phyloP scores from a whole-genome alignment of 192 early-diverging fungal species.

The Linnemannia exigua region DNA sequence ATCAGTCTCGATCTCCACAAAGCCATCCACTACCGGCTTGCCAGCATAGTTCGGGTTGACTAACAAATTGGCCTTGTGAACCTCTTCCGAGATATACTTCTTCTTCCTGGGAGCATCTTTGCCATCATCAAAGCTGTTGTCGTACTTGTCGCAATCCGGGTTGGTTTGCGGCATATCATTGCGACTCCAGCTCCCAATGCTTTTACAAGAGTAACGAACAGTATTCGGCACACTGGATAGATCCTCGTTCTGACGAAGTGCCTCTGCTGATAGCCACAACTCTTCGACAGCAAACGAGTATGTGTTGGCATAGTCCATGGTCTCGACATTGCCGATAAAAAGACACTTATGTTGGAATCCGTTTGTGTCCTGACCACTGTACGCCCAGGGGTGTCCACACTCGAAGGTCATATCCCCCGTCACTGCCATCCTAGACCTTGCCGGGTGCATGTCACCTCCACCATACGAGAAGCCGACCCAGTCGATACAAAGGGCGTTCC shows the following conservation, averaged over 20 bases:
- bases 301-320: background rate
- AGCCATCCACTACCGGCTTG: background rate
- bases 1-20: background rate
- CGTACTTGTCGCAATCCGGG: background rate
- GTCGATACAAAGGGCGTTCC: background rate
- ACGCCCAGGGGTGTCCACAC: background rate
- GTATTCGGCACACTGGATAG: background rate
- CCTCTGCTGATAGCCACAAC: background rate
- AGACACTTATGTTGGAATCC: constrained; percentile 1
- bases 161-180: background rate
- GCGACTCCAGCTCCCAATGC: background rate
- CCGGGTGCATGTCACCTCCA: background rate
- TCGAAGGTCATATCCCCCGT: background rate
- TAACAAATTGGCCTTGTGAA: background rate
- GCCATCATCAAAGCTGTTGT: background rate
- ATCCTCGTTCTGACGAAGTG: background rate
- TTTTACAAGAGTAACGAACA: background rate
- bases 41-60: background rate
- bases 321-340: background rate
- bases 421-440: background rate
- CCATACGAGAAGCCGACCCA: background rate
- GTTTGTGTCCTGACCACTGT: background rate
- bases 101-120: background rate
- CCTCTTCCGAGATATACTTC: background rate
- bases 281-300: background rate